Percentiles rank a stretch among this genome's conserved stretches.
Evolutionary conservation across 2,329 filamentous ascomycete species (phyloP).

Genomic region (Lomentospora prolificans): DNA sequence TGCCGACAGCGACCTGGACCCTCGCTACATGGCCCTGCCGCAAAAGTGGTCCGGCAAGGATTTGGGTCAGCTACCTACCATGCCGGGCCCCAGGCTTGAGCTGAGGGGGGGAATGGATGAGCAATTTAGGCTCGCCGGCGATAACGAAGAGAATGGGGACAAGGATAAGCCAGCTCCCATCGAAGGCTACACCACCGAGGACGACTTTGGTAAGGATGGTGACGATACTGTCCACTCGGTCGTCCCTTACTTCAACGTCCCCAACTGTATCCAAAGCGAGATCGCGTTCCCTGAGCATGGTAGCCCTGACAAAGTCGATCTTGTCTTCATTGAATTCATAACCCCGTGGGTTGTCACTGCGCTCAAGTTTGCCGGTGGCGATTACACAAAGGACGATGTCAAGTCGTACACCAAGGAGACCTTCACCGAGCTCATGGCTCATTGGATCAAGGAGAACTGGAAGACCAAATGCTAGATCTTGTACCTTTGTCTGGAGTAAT

Average conservation of each 20-base stretch:
- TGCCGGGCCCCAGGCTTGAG: conserved; percentile 19
- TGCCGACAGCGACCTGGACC: conserved; percentile 24
- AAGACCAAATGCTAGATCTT: conserved; percentile 30
- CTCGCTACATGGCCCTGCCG: conserved; percentile 38
- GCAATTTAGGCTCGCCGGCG: conserved; percentile 23
- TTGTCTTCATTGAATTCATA: conserved; percentile 89
- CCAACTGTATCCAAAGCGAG: conserved; percentile 71
- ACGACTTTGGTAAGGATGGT: conserved; percentile 73
- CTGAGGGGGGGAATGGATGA: conserved; percentile 17
- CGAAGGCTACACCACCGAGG: conserved; percentile 76
- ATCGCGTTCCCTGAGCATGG: conserved; percentile 45
- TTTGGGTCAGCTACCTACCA: neutral
- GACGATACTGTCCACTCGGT: conserved; percentile 79
- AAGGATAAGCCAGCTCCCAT: conserved; percentile 30
- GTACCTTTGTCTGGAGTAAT: neutral
- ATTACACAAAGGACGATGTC: conserved; percentile 38
- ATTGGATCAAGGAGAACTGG: conserved; percentile 54
- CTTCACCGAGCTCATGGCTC: conserved; percentile 44
- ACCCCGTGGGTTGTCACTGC: conserved; percentile 71
- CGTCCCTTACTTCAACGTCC: conserved; percentile 66
- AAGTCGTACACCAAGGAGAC: conserved; percentile 41
- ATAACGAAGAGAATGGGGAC: conserved; percentile 11
- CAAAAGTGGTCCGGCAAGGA: conserved; percentile 27
- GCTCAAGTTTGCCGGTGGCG: conserved; percentile 49
- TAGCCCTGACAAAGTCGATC: conserved; percentile 64